Base-by-base conservation (phyloP, 108 stramenopile genomes). In the Fragilaria radians region DNA sequence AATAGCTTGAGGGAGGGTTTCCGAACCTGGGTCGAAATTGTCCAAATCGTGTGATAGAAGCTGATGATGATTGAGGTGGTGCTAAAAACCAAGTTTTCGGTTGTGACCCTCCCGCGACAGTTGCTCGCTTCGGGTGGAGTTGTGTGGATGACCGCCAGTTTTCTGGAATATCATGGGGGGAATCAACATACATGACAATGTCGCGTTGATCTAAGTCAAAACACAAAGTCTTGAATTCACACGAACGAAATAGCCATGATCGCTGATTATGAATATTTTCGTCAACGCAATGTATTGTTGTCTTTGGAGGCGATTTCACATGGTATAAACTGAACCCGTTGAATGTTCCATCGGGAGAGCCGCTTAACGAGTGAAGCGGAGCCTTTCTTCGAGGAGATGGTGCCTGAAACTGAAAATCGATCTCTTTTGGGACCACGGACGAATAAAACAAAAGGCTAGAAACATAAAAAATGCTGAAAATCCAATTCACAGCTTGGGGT, bases 81-180 rank as follows among this genome's bases (percentile, higher is more conserved):
- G 14, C 14, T 3, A 75, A 77, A 54, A 62, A 76, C 74, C 74
- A 81, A 57, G 72, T 61, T 78, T 83, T 28, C 57, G 57, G 58
- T 83, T 83, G 55, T 74, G 68, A 18, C 74, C 74, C 24, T 74
- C 78, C 9, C 79, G 14, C 9, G 74, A 73, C 30, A 79, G 25
- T 22, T 50, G 46, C 7, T 68, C 57, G 1, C 57, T 57, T 21
- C 59, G 28, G 27, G 49, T 70, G 32, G 5, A 28, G 0, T 26
- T 52, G 23, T 21, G 65, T 28, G 53, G 23, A 18, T 31, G 54
- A 32, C 28, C 54, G 31, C 22, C 28, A 56, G 19, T 34, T 14
- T 29, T 26, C 63, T 53, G 5, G 36, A 7, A 42, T 7, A 11
- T 7, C 11, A 14, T 11, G 11, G 14, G 48, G 46, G 14, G 48